Conservation (phyloP, 352 stramenopile species). For the Peronosclerospora sorghi region DNA sequence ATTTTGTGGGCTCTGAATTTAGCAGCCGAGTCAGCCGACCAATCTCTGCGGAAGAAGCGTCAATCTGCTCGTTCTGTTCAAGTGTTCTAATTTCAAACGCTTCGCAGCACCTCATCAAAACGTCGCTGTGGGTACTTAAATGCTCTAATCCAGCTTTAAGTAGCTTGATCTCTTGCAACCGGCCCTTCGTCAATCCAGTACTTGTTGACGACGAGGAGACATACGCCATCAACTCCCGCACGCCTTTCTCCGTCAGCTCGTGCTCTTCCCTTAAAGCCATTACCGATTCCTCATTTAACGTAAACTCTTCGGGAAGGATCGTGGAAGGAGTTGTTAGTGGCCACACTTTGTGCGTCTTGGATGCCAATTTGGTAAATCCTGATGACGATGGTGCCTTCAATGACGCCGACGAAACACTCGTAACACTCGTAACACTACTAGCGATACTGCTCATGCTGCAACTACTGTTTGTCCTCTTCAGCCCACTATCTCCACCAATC, state of each 20-base stretch:
- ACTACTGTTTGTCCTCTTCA: slow-evolving; percentile 21
- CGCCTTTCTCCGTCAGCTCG: slow-evolving; percentile 41
- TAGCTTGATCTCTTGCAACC: slow-evolving; percentile 42
- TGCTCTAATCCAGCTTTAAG: slow-evolving; percentile 35
- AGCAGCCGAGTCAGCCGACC: slow-evolving; percentile 29
- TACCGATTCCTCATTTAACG: slow-evolving; percentile 27
- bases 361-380: slow-evolving; percentile 5
- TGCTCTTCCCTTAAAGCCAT: slow-evolving; percentile 63
- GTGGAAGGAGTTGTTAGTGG: slow-evolving; percentile 14
- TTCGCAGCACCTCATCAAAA: slow-evolving; percentile 38
- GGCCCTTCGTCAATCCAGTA: slow-evolving; percentile 27
- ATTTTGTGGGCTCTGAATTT: slow-evolving; percentile 13
- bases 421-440: slow-evolving; percentile 8
- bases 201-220: slow-evolving; percentile 14
- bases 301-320: slow-evolving; percentile 34
- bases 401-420: slow-evolving; percentile 18
- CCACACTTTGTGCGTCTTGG: slow-evolving; percentile 28
- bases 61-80: slow-evolving; percentile 34
- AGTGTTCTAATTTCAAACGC: slow-evolving; percentile 32
- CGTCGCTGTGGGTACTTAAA: slow-evolving; percentile 30
- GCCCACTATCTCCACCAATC: slow-evolving; percentile 12
- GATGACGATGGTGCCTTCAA: slow-evolving; percentile 15
- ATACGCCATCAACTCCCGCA: slow-evolving; percentile 49
- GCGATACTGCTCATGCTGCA: slow-evolving; percentile 22
- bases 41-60: slow-evolving; percentile 32